phyloP scores from a whole-genome alignment of 805 yeast species.

The Metschnikowia henanensis region DNA sequence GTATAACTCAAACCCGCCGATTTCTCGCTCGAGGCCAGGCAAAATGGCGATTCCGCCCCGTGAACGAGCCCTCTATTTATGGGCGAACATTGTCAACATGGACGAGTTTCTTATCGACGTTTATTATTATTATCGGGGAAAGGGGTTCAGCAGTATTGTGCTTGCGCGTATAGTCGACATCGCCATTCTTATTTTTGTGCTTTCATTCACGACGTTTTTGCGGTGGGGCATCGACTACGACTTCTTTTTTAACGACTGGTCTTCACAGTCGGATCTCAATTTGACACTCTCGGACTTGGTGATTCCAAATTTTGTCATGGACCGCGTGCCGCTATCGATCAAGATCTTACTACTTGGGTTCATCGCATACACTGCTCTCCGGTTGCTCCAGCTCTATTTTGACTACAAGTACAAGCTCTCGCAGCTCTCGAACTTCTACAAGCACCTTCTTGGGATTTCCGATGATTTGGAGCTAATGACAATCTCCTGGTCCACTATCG shows the following conservation, averaged over 20 bases:
- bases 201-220: slow-evolving; percentile 75
- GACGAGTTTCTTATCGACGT: slow-evolving; percentile 84
- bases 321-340: slow-evolving; percentile 42
- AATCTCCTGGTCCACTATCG: slow-evolving; percentile 88
- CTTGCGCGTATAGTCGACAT: slow-evolving; percentile 65
- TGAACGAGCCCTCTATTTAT: slow-evolving; percentile 87
- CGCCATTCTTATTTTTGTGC: slow-evolving; percentile 74
- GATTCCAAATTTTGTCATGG: slow-evolving; percentile 45
- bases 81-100: slow-evolving; percentile 95
- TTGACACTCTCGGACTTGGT: slow-evolving; percentile 35
- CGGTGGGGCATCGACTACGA: slow-evolving; percentile 76
- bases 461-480: slow-evolving; percentile 84
- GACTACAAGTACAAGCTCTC: slow-evolving; percentile 61
- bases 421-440: slow-evolving; percentile 78
- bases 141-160: slow-evolving; percentile 80
- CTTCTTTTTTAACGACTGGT: slow-evolving; percentile 27
- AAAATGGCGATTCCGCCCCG: slow-evolving; percentile 37
- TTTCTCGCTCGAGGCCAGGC: slow-evolving; percentile 6
- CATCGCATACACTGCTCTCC: slow-evolving; percentile 48
- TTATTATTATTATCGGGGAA: slow-evolving; percentile 80
- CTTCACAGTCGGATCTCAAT: slow-evolving; percentile 20
- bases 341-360: slow-evolving; percentile 68
- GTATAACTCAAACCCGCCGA: neutral
- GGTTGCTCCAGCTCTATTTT: slow-evolving; percentile 53
- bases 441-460: slow-evolving; percentile 63